Evolutionary conservation across 306 rosid genomes (phyloP).

Genomic region (Senna siamea): DNA sequence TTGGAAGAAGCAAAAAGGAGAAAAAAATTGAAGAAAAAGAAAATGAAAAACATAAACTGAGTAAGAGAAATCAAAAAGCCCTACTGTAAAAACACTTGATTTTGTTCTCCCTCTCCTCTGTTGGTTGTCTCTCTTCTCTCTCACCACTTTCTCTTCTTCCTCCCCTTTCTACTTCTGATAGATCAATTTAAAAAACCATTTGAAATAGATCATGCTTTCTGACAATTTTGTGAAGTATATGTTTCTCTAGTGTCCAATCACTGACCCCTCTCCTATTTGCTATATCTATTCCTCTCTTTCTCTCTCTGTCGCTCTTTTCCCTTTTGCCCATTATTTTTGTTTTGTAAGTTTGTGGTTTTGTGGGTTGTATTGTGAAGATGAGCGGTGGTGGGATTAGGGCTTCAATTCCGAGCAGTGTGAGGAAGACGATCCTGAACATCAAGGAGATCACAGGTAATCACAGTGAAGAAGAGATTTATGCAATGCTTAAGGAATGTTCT

Average conservation of each 20-base stretch:
- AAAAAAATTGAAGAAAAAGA: background rate
- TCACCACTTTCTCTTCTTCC: background rate
- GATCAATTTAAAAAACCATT: conserved; percentile 58
- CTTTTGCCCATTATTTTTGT: conserved; percentile 26
- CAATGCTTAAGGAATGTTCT: conserved; percentile 94
- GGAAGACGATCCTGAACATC: conserved; percentile 78
- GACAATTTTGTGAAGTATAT: conserved; percentile 29
- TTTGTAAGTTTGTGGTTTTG: conserved; percentile 39
- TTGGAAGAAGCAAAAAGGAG: background rate
- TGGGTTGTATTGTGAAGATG: conserved; percentile 55
- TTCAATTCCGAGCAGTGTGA: conserved; percentile 75
- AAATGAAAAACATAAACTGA: background rate
- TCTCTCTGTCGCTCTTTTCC: conserved; percentile 24
- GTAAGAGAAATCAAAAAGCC: conserved; percentile 42
- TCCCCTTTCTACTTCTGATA: conserved; percentile 38
- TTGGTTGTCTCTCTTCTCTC: conserved; percentile 1
- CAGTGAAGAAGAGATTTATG: conserved; percentile 85
- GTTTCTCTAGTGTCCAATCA: conserved; percentile 46
- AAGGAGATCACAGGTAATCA: conserved; percentile 88
- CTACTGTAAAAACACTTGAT: conserved; percentile 46
- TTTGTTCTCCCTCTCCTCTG: conserved; percentile 39
- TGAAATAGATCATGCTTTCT: conserved; percentile 27
- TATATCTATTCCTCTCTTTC: conserved; percentile 27
- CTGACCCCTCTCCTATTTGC: conserved; percentile 43
- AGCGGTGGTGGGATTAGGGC: conserved; percentile 80